Conservation (phyloP, 1,284 basidiomycete genomes). For the Microbotryum silenes-acaulis region DNA sequence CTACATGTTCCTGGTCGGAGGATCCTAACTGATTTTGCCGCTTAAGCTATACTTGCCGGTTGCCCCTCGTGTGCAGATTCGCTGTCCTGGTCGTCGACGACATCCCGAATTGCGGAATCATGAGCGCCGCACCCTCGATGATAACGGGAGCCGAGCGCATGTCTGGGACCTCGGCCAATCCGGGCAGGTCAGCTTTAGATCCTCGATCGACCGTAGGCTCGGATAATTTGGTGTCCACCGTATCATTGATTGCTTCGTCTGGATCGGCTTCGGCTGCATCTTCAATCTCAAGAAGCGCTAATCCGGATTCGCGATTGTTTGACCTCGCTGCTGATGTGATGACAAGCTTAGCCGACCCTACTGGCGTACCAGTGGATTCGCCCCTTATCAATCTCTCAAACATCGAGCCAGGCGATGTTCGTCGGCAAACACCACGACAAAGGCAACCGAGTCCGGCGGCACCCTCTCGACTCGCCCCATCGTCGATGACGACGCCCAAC, state of each 20-base stretch:
- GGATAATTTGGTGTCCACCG: neutral
- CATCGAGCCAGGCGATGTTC: neutral
- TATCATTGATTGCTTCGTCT: conserved; percentile 1
- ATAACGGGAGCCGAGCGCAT: too few relatives aligned
- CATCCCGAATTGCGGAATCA: too few relatives aligned
- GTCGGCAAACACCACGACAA: neutral
- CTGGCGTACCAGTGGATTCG: neutral
- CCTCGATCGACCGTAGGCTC: too few relatives aligned
- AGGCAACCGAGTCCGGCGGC: neutral
- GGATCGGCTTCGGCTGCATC: neutral
- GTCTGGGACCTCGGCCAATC: too few relatives aligned
- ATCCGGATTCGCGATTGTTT: neutral
- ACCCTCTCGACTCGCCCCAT: neutral
- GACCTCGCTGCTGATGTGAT: neutral
- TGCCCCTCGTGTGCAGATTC: too few relatives aligned
- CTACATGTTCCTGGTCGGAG: too few relatives aligned
- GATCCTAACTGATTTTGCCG: too few relatives aligned
- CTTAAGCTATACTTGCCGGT: too few relatives aligned
- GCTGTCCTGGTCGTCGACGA: too few relatives aligned
- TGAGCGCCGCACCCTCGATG: too few relatives aligned
- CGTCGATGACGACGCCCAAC: neutral
- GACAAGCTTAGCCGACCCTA: neutral
- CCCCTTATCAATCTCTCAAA: neutral
- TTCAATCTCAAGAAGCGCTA: neutral
- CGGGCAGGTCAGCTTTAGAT: too few relatives aligned